These are phyloP conservation scores for Kodamaea arcana DNA, from an alignment of 1,139 yeast species.

Conservation along the genomic window DNA sequence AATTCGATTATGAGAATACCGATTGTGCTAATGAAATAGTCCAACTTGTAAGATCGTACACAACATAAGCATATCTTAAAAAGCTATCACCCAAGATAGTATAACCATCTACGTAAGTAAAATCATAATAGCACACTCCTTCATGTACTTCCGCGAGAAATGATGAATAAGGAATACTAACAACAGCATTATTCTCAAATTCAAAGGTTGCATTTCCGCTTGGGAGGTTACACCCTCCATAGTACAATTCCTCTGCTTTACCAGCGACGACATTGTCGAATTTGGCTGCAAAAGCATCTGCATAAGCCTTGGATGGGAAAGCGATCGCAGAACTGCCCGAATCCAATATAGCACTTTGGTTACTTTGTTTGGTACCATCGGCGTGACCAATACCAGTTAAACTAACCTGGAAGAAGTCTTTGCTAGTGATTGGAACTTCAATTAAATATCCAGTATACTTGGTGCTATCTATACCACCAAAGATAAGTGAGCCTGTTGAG, in stretches of 20 bases:
- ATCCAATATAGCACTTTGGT: conserved; percentile 49
- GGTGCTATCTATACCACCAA: conserved; percentile 28
- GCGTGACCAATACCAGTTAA: conserved; percentile 3
- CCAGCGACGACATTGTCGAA: conserved; percentile 1
- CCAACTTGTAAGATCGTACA: conserved; percentile 15
- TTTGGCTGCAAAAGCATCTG: neutral
- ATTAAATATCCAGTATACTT: conserved; percentile 21
- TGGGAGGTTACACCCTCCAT: conserved; percentile 2
- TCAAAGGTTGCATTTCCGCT: neutral
- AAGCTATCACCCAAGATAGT: conserved; percentile 25
- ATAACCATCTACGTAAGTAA: neutral
- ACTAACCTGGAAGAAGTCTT: neutral
- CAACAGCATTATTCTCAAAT: neutral
- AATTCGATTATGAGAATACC: conserved; percentile 5
- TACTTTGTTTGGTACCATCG: conserved; percentile 2
- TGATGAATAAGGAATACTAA: conserved; percentile 2
- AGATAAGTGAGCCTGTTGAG: conserved; percentile 18
- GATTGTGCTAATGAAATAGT: conserved; percentile 14
- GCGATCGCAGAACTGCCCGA: conserved; percentile 66
- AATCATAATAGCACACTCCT: conserved; percentile 4
- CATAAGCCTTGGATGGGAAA: conserved; percentile 37
- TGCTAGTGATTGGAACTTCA: conserved; percentile 2
- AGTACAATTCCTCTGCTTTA: conserved; percentile 1
- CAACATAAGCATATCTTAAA: conserved; percentile 26
- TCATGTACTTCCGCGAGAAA: conserved; percentile 5